Evolutionary conservation across 2,329 filamentous ascomycete species (phyloP).

Genomic region (Cordyceps militaris): DNA sequence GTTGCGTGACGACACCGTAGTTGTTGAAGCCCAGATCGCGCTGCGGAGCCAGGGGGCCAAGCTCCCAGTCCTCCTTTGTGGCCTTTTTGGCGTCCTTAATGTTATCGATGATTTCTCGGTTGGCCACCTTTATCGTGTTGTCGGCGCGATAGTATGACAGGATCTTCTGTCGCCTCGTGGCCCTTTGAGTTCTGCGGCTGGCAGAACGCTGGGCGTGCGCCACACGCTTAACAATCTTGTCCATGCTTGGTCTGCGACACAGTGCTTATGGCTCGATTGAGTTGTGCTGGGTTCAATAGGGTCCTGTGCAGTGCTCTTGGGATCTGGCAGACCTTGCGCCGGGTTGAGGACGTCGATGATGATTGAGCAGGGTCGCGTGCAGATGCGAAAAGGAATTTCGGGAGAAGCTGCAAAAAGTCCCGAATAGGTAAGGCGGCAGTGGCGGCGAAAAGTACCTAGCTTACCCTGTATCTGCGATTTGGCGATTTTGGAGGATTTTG

Average conservation of each 20-base stretch:
- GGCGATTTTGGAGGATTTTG: not conserved
- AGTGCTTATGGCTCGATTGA: not conserved
- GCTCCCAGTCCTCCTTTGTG: slow-evolving; percentile 68
- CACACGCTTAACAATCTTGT: slow-evolving; percentile 62
- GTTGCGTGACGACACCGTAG: slow-evolving; percentile 49
- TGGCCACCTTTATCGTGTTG: slow-evolving; percentile 24
- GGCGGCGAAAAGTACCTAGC: slow-evolving; percentile 1
- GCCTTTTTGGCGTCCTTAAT: slow-evolving; percentile 38
- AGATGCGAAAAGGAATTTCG: slow-evolving; percentile 15
- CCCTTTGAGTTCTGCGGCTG: slow-evolving; percentile 38
- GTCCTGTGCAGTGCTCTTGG: not conserved
- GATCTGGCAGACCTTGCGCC: not conserved
- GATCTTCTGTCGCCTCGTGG: slow-evolving; percentile 25
- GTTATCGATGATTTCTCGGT: slow-evolving; percentile 28
- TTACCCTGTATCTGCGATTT: not conserved
- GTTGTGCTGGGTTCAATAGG: not conserved
- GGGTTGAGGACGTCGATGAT: not conserved
- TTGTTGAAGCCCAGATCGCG: slow-evolving; percentile 58
- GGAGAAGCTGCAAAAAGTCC: slow-evolving; percentile 10
- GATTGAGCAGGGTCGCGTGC: slow-evolving; percentile 5
- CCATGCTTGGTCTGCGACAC: slow-evolving; percentile 46
- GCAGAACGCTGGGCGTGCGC: slow-evolving; percentile 60
- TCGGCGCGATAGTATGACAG: slow-evolving; percentile 25
- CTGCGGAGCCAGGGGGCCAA: slow-evolving; percentile 72
- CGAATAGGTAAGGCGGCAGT: slow-evolving; percentile 12